Percentiles rank a stretch among this genome's conserved stretches.
These are phyloP conservation scores for Hibiscus tridactylites DNA, from an alignment of 345 rosid species.

Conservation along the genomic window DNA sequence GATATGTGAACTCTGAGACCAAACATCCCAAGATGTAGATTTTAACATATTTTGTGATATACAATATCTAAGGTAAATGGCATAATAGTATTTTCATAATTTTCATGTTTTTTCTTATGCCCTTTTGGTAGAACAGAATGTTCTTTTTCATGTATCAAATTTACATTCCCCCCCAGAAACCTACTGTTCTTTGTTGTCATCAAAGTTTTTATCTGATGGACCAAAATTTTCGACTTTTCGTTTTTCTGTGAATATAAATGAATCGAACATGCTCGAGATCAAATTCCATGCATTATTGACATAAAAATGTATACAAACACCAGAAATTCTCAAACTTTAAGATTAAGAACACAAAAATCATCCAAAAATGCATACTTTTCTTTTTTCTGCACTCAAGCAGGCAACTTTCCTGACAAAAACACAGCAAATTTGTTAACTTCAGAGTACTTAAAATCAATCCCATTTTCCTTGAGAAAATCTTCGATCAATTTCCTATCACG, in stretches of 20 bases:
- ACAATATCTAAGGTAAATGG: neutral
- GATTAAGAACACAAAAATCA: neutral
- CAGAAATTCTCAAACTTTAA: too few relatives aligned
- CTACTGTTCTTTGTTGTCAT: too few relatives aligned
- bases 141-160: too few relatives aligned
- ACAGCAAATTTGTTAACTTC: slow-evolving; percentile 50
- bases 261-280: too few relatives aligned
- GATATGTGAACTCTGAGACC: neutral
- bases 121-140: too few relatives aligned
- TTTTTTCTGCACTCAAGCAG: slow-evolving; percentile 10
- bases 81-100: neutral
- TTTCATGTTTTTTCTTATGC: neutral
- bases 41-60: slow-evolving; percentile 1
- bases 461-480: slow-evolving; percentile 40
- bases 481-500: slow-evolving; percentile 36
- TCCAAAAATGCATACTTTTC: neutral
- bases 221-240: too few relatives aligned
- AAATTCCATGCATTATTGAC: too few relatives aligned
- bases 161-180: too few relatives aligned
- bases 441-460: slow-evolving; percentile 38
- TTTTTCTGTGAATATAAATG: too few relatives aligned
- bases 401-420: slow-evolving; percentile 45
- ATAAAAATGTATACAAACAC: too few relatives aligned
- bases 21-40: slow-evolving; percentile 5
- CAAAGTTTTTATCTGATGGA: too few relatives aligned